Base-by-base conservation (phyloP, 495 filamentous ascomycete genomes). In the Hypoxylon intermedium region DNA sequence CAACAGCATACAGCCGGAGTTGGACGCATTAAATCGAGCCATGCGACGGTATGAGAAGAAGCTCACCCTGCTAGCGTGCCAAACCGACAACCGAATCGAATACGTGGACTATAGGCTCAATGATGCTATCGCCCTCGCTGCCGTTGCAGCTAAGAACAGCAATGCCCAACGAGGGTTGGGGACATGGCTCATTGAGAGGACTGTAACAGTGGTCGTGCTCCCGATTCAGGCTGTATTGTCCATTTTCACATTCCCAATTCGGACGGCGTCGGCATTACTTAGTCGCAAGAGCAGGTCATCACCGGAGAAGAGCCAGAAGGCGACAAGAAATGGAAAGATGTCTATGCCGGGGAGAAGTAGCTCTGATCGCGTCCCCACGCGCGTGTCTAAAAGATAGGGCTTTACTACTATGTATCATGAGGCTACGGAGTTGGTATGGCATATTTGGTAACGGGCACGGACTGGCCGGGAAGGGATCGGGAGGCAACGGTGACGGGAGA, bases 31-130 rank as follows among this genome's bases (percentile, higher is more conserved):
- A 30, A 93, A 90, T 55, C 87, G 94, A 15, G 94, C 94, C 0
- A 88, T 98, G 23, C 83, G 94, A 11, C 85, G 91, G n/a, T 97
- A 97, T 62, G 94, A 98, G 76, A 97, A 96, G 71, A 88, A 91
- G 53, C 85, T 87, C 9, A 86, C 87, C 0, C 72, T 93, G 1
- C 82, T 88, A 15, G 75, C 85, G 0, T 79, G 87, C 48, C 86
- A 93, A 59, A 93, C 86, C 7, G 92, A 98, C 41, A 80, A 82
- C 13, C 84, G 89, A 13, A 81, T 98, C 30, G 77, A 80, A 19
- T 81, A 84, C 19, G 74, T 97, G 12, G 87, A 96, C 53, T 67
- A 74, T 0, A 82, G 89, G 34, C 70, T 95, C 15, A 83, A 84
- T 24, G 92, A 97, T 61, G 89, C 91, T 1, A 79, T 97, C 38